Evolutionary conservation across 2,329 filamentous ascomycete genomes (phyloP).

Genomic region (Epichloe festucae): DNA sequence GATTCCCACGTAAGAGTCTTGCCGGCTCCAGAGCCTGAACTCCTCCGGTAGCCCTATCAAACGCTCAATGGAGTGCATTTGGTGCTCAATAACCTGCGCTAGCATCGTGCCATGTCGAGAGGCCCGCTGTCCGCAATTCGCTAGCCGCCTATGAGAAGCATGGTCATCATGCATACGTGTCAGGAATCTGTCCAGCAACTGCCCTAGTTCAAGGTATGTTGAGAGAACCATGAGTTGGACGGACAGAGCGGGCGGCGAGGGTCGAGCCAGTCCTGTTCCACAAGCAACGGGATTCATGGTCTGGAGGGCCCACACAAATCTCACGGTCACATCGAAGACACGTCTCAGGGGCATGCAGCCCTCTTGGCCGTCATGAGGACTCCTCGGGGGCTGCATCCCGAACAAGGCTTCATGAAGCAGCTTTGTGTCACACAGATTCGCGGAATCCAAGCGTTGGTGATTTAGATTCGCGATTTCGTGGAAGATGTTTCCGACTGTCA

Average conservation of each 20-base stretch:
- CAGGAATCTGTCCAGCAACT: not conserved
- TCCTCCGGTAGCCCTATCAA: not conserved
- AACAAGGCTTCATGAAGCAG: not conserved
- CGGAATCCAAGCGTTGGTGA: not conserved
- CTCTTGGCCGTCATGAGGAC: not conserved
- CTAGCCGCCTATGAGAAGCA: no score
- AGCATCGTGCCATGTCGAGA: not conserved
- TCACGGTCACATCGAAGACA: not conserved
- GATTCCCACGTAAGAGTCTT: not conserved
- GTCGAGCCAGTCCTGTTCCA: not conserved
- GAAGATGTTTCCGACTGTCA: not conserved
- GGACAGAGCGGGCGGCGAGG: not conserved
- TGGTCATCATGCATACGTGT: not conserved
- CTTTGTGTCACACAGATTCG: not conserved
- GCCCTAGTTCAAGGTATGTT: not conserved
- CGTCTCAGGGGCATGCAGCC: not conserved
- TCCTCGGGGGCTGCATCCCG: not conserved
- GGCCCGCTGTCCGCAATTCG: not conserved
- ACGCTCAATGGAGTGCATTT: not conserved
- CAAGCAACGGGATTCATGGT: not conserved
- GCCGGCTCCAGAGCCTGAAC: not conserved
- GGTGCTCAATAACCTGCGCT: not conserved
- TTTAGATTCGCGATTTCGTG: not conserved
- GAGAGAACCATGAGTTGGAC: not conserved
- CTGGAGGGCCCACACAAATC: not conserved